Evolutionary conservation across 2,329 filamentous ascomycete species (phyloP).

Genomic region (Fragosphaeria purpurea): DNA sequence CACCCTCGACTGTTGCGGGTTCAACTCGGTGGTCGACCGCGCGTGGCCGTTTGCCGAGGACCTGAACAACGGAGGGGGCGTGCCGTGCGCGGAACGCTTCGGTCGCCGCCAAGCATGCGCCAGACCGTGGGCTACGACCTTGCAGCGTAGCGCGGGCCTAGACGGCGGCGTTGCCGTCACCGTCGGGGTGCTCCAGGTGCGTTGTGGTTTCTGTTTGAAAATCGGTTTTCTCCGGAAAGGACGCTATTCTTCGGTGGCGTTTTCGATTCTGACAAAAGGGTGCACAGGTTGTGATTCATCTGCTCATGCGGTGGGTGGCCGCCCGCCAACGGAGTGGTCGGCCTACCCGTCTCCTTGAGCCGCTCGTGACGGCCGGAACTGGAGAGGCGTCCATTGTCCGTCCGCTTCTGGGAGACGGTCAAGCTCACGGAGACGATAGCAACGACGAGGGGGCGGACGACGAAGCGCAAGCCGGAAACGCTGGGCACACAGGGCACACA

Average conservation of each 20-base stretch:
- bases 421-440: not conserved
- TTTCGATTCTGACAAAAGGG: no score
- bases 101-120: conserved; percentile 38
- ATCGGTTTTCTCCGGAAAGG: no score
- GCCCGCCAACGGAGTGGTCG: not conserved
- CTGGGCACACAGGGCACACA: not conserved
- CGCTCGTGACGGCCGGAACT: not conserved
- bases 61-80: conserved; percentile 11
- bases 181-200: conserved; percentile 47
- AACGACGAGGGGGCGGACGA: not conserved
- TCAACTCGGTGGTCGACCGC: conserved; percentile 46
- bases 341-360: not conserved
- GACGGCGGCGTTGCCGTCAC: conserved; percentile 43
- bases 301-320: not conserved
- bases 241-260: no score
- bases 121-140: conserved; percentile 43
- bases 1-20: conserved; percentile 55
- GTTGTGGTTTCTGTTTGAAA: not conserved
- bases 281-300: conserved; percentile 33
- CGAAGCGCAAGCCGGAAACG: not conserved
- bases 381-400: not conserved
- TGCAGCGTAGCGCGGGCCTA: conserved; percentile 43
- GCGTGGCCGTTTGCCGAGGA: conserved; percentile 48
- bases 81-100: conserved; percentile 34
- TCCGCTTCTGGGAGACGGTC: not conserved